These are phyloP conservation scores for Saccharomyces hybrid DNA, from an alignment of 1,139 yeast genomes.

Conservation along the genomic window DNA sequence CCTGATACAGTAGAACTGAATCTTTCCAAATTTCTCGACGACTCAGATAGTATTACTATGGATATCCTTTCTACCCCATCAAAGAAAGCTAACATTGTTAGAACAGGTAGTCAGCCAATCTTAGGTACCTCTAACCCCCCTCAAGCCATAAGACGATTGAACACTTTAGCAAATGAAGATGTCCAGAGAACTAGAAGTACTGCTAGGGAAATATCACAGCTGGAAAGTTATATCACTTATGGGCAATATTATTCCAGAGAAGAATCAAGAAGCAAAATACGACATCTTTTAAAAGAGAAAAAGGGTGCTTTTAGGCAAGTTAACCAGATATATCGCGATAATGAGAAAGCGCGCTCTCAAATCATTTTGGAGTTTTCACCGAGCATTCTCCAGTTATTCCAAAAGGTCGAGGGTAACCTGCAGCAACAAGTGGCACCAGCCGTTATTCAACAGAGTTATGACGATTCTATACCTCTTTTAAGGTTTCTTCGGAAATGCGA, in stretches of 20 bases:
- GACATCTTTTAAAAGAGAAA: constrained; percentile 10
- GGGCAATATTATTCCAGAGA: constrained; percentile 12
- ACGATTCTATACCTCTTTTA: constrained; percentile 28
- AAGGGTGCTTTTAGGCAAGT: constrained; percentile 38
- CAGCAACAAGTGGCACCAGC: constrained; percentile 28
- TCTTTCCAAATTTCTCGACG: neutral
- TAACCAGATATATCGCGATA: constrained; percentile 43
- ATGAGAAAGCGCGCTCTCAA: constrained; percentile 44
- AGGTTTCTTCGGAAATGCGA: constrained; percentile 31
- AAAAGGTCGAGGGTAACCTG: constrained; percentile 15
- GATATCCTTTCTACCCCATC: neutral
- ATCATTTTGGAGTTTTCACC: constrained; percentile 40
- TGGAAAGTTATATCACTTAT: constrained; percentile 10
- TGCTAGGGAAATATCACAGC: neutral
- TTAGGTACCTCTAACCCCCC: neutral
- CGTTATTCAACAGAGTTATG: constrained; percentile 19
- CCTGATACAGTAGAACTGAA: neutral
- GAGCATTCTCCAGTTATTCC: constrained; percentile 15
- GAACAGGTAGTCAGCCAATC: neutral
- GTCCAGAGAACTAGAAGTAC: neutral
- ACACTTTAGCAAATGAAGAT: neutral
- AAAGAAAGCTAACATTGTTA: neutral
- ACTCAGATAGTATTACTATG: neutral
- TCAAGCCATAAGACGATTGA: neutral
- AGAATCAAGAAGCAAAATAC: constrained; percentile 17